A percentile compares a stretch with the other conserved stretches of the same genome.
phyloP scores from a whole-genome alignment of 1,284 basidiomycete genomes.

The Rhodotorula sp. region DNA sequence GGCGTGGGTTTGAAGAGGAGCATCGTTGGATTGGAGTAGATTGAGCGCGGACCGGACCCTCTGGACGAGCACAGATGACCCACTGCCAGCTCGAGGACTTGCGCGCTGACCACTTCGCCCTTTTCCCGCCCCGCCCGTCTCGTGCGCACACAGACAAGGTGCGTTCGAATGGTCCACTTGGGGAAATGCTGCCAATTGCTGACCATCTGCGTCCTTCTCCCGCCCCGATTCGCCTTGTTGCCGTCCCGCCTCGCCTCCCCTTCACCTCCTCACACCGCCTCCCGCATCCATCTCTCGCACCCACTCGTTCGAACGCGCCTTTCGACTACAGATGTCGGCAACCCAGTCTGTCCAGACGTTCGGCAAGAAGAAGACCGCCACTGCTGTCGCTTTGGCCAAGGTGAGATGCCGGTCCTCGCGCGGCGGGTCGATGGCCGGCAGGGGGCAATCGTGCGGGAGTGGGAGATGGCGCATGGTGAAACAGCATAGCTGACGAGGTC shows the following conservation, averaged over 20 bases:
- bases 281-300: background rate
- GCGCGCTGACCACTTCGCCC: background rate
- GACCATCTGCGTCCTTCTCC: background rate
- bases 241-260: background rate
- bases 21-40: background rate
- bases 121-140: background rate
- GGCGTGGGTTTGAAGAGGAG: too few species aligned
- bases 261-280: background rate
- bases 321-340: slow-evolving; percentile 29
- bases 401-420: slow-evolving; percentile 6
- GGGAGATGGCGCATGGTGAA: slow-evolving; percentile 3
- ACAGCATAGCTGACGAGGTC: background rate
- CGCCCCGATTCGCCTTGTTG: background rate
- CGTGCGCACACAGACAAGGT: slow-evolving; percentile 15
- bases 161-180: background rate
- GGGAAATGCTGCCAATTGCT: background rate
- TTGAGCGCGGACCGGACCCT: background rate
- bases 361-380: slow-evolving; percentile 99
- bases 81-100: background rate
- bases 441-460: too few species aligned
- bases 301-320: background rate
- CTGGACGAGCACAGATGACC: slow-evolving; percentile 14
- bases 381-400: slow-evolving; percentile 90
- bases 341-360: slow-evolving; percentile 70
- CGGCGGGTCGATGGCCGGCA: too few species aligned